Evolutionary conservation across 257 asterid genomes (phyloP).

Genomic region (Mentha longifolia): DNA sequence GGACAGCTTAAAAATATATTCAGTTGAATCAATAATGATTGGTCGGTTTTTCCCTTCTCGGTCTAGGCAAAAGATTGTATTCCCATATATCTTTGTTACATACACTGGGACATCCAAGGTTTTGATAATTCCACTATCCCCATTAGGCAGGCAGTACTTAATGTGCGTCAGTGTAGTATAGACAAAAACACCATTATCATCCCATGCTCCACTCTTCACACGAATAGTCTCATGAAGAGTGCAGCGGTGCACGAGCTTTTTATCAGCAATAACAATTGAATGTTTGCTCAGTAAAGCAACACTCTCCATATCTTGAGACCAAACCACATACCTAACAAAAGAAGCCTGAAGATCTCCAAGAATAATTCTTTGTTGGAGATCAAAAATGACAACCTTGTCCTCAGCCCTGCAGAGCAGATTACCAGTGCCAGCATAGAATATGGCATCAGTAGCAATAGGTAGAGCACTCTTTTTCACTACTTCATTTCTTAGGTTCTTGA

Average conservation of each 20-base stretch:
- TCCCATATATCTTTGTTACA: constrained; percentile 81
- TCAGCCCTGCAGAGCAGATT: constrained; percentile 94
- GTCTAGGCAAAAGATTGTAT: constrained; percentile 93
- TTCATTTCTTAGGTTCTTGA: constrained; percentile 84
- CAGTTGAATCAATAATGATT: constrained; percentile 87
- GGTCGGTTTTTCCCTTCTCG: constrained; percentile 96
- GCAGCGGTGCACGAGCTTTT: constrained; percentile 89
- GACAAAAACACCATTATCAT: constrained; percentile 92
- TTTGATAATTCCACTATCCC: constrained; percentile 95
- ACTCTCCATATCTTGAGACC: constrained; percentile 97
- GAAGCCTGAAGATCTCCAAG: constrained; percentile 91
- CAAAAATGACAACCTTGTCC: constrained; percentile 90
- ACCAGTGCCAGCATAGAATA: constrained; percentile 97
- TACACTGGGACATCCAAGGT: constrained; percentile 92
- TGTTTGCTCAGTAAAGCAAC: constrained; percentile 96
- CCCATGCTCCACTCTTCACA: constrained; percentile 99
- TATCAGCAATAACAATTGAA: constrained; percentile 93
- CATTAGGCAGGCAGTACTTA: constrained; percentile 97
- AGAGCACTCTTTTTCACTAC: constrained; percentile 69
- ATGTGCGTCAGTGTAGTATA: constrained; percentile 93
- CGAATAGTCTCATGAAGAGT: constrained; percentile 99
- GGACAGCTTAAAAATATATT: constrained; percentile 80
- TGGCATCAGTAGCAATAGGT: constrained; percentile 86
- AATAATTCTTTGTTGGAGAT: constrained; percentile 83
- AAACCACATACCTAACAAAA: constrained; percentile 82